Evolutionary conservation across 2,329 filamentous ascomycete genomes (phyloP), one percentile per base, ranked within the genome.

Genomic region (Dothistroma pini): DNA sequence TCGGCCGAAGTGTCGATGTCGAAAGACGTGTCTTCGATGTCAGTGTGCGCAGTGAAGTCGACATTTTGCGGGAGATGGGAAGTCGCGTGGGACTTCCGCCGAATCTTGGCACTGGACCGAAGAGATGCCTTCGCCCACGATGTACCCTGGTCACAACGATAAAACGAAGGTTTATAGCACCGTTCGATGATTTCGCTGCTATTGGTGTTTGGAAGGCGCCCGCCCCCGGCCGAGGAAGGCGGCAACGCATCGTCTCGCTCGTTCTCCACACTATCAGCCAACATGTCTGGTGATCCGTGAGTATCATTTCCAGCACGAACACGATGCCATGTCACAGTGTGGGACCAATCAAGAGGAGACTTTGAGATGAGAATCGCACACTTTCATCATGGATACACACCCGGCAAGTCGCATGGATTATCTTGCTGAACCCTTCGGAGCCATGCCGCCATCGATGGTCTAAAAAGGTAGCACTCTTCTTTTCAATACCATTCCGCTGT

Each of bases 351-450:
- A 6, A 44, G n/a, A 44, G 7, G 41, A 41, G 16, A 44, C 41
- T 44, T 14, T 44, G 41, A 44, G 4, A 44, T 44, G 41, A 44
- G 41, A 44, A 19, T 44, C 41, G 41, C 41, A 44, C 41, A 44
- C 41, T 44, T 44, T 44, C 41, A 44, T 35, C 31, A 53, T 53
- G 51, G 22, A 53, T 53, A 53, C 21, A 53, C 51, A 31, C 31
- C 47, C 29, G 47, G 55, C 55, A 50, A 19, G 47, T 19, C 41
- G 47, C 55, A 57, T 57, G 55, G 55, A 32, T 57, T 57, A 14
- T 57, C 55, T 57, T 25, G 55, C 55, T 57, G 50, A 57, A 22
- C 47, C 44, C 47, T 41, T 32, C 29, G 55, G 55, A 57, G 55
- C 55, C 55, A 57, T 50, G 44, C 55, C 55, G 55, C 55, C 55